phyloP scores from a whole-genome alignment of 2,329 filamentous ascomycete genomes.

The Penicillium sp. region DNA sequence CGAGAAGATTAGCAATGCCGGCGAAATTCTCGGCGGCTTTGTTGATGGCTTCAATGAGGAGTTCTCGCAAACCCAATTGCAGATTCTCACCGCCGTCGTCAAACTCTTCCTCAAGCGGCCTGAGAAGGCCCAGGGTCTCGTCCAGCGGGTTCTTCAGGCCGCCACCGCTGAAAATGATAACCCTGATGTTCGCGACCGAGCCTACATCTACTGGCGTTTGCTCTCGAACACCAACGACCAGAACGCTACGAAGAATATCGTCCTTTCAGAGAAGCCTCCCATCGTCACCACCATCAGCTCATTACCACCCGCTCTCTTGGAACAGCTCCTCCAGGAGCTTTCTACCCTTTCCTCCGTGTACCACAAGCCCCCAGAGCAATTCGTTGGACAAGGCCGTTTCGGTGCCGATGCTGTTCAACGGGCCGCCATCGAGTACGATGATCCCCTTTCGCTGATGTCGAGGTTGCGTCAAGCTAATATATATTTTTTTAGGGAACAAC shows the following conservation, averaged over 20 bases:
- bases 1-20: slow-evolving; percentile 98
- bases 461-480: slow-evolving; percentile 23
- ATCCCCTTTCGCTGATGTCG: not conserved
- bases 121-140: slow-evolving; percentile 82
- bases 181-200: slow-evolving; percentile 92
- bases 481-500: slow-evolving; percentile 65
- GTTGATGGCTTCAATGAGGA: slow-evolving; percentile 95
- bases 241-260: slow-evolving; percentile 86
- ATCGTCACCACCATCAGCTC: slow-evolving; percentile 94
- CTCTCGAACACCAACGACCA: slow-evolving; percentile 79
- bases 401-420: slow-evolving; percentile 93
- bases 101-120: slow-evolving; percentile 98
- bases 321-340: slow-evolving; percentile 86
- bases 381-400: slow-evolving; percentile 91
- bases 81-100: slow-evolving; percentile 94
- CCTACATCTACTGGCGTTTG: slow-evolving; percentile 97
- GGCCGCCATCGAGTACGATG: slow-evolving; percentile 77
- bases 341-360: slow-evolving; percentile 97
- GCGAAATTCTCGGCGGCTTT: slow-evolving; percentile 86
- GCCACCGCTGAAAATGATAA: slow-evolving; percentile 97
- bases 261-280: slow-evolving; percentile 90
- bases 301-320: slow-evolving; percentile 77
- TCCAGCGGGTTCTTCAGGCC: slow-evolving; percentile 90
- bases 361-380: slow-evolving; percentile 97
- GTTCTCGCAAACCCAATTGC: slow-evolving; percentile 97